These are phyloP conservation scores for Blumeria graminis DNA, from an alignment of 2,329 filamentous ascomycete species.

Conservation along the genomic window DNA sequence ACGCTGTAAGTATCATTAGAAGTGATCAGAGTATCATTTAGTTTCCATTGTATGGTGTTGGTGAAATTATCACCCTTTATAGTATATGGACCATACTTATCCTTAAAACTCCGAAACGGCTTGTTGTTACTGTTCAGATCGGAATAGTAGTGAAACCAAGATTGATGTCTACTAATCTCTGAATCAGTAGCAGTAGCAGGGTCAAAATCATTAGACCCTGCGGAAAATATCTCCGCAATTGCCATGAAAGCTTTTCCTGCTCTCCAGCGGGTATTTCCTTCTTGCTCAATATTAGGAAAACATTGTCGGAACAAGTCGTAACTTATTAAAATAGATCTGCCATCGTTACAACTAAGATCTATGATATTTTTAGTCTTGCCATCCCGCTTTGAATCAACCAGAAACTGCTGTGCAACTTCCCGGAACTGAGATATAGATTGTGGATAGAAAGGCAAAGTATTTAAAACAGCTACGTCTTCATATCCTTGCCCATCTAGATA, in stretches of 20 bases:
- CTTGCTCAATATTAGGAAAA: slow-evolving; percentile 3
- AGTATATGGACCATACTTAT: slow-evolving; percentile 10
- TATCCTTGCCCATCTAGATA: slow-evolving; percentile 12
- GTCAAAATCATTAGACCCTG: slow-evolving; percentile 10
- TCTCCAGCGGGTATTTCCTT: slow-evolving; percentile 10
- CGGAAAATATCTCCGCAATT: slow-evolving; percentile 8
- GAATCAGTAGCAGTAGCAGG: slow-evolving; percentile 7
- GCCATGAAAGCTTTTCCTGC: slow-evolving; percentile 8
- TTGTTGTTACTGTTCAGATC: slow-evolving; percentile 11
- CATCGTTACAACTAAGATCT: slow-evolving; percentile 24
- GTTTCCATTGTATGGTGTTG: slow-evolving; percentile 10
- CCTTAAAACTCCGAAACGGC: slow-evolving; percentile 8
- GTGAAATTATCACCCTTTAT: slow-evolving; percentile 10
- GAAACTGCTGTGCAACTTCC: slow-evolving; percentile 16
- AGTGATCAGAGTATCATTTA: slow-evolving; percentile 6
- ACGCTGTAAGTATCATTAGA: slow-evolving; percentile 8
- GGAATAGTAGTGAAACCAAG: slow-evolving; percentile 11
- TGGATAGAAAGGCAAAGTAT: slow-evolving; percentile 10
- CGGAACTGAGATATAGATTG: slow-evolving; percentile 11
- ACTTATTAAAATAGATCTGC: too few relatives aligned
- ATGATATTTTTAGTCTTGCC: slow-evolving; percentile 36
- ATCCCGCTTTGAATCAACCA: slow-evolving; percentile 20
- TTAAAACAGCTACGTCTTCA: slow-evolving; percentile 14
- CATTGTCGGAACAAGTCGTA: too few relatives aligned
- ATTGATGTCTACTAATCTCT: slow-evolving; percentile 5